These are phyloP conservation scores for Penicillium sp. DNA, from an alignment of 2,329 filamentous ascomycete species.

Conservation along the genomic window DNA sequence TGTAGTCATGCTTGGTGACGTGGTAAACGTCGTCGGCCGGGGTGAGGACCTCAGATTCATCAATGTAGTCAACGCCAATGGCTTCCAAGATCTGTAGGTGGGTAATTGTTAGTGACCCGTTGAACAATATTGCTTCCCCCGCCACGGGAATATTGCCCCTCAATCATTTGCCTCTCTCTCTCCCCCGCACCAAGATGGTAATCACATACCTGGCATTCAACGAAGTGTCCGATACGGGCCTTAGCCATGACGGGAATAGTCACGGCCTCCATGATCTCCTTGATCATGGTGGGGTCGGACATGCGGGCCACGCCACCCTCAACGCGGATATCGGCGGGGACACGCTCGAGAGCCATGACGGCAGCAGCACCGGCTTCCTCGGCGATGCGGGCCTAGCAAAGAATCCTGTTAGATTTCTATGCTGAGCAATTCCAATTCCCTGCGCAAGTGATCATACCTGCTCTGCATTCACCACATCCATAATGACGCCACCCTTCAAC, in stretches of 20 bases:
- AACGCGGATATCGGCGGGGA: slow-evolving; percentile 90
- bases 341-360: slow-evolving; percentile 98
- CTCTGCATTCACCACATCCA: slow-evolving; percentile 94
- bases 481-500: slow-evolving; percentile 98
- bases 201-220: slow-evolving; percentile 75
- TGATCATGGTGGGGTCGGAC: slow-evolving; percentile 93
- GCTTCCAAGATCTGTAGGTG: slow-evolving; percentile 77
- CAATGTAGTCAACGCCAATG: slow-evolving; percentile 94
- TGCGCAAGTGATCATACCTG: slow-evolving; percentile 52
- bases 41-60: slow-evolving; percentile 96
- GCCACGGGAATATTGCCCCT: background rate
- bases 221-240: slow-evolving; percentile 94
- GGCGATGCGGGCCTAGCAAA: slow-evolving; percentile 79
- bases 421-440: background rate
- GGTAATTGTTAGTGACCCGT: slow-evolving; percentile 1
- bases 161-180: background rate
- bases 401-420: background rate
- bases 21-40: slow-evolving; percentile 89
- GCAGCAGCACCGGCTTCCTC: slow-evolving; percentile 94
- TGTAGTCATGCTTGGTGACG: slow-evolving; percentile 82
- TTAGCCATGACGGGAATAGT: slow-evolving; percentile 99
- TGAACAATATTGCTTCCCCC: background rate
- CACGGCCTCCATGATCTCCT: slow-evolving; percentile 89
- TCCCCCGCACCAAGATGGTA: slow-evolving; percentile 2
- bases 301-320: slow-evolving; percentile 94